Evolutionary conservation across 1,139 yeast species (phyloP).

Genomic region (Pichia inconspicua): DNA sequence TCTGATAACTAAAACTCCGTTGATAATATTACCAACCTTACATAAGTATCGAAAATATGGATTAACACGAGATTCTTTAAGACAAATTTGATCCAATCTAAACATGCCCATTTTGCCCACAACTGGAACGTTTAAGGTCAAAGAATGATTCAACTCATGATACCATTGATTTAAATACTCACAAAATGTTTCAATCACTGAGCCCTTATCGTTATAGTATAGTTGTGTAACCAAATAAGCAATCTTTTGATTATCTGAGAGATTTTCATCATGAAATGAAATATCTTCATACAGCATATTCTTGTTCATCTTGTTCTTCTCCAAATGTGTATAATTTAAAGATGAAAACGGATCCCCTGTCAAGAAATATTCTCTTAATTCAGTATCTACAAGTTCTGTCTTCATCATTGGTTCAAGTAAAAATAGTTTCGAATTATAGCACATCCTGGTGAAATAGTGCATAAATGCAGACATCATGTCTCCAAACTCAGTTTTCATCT

Average conservation of each 20-base stretch:
- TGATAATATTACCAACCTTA: constrained; percentile 26
- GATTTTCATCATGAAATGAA: constrained; percentile 11
- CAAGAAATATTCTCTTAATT: constrained; percentile 30
- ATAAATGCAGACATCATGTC: constrained; percentile 62
- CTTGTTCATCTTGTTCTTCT: constrained; percentile 8
- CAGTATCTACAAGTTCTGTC: constrained; percentile 41
- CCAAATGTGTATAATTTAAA: constrained; percentile 3
- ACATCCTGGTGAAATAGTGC: constrained; percentile 48
- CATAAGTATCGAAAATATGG: constrained; percentile 28
- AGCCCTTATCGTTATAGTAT: constrained; percentile 19
- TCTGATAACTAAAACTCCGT: constrained; percentile 9
- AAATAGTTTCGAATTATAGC: constrained; percentile 40
- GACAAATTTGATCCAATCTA: constrained; percentile 8
- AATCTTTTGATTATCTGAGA: constrained; percentile 21
- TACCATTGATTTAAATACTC: constrained; percentile 13
- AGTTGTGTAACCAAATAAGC: constrained; percentile 19
- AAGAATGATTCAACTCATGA: constrained; percentile 17
- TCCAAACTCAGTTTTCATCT: constrained; percentile 47
- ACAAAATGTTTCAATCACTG: constrained; percentile 14
- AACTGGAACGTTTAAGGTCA: constrained; percentile 17
- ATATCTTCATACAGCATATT: constrained; percentile 4
- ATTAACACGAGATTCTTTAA: constrained; percentile 14
- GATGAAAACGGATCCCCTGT: constrained; percentile 39
- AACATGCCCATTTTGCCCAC: constrained; percentile 3
- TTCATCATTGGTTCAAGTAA: constrained; percentile 55